Evolutionary conservation across 1,284 basidiomycete genomes (phyloP).

Genomic region (Heliocybe sulcata): DNA sequence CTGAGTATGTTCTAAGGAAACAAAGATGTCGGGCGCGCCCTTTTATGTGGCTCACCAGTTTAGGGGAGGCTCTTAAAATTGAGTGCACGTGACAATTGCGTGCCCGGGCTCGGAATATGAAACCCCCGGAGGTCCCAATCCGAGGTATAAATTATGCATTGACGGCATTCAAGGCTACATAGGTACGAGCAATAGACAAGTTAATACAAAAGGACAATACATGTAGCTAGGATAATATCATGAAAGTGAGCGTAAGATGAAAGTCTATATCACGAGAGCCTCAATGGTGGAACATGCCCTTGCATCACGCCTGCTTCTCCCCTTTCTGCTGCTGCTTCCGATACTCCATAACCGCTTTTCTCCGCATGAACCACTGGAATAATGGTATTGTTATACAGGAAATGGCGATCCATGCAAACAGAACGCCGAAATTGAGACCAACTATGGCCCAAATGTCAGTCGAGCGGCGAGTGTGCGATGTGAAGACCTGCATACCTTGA

Average conservation of each 20-base stretch:
- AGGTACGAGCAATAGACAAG: no score
- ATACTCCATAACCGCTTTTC: not conserved
- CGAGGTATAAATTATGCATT: no score
- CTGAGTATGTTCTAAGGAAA: conserved; percentile 77
- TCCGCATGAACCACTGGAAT: conserved; percentile 1
- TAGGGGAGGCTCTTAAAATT: not conserved
- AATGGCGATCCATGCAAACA: not conserved
- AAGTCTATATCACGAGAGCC: no score
- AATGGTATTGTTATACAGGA: not conserved
- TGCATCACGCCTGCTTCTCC: not conserved
- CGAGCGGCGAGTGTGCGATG: not conserved
- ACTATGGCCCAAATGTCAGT: not conserved
- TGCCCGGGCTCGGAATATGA: no score
- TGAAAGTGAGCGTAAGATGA: no score
- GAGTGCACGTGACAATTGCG: no score
- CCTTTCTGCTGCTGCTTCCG: not conserved
- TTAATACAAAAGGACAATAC: no score
- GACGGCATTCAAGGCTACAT: no score
- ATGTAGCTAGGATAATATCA: no score
- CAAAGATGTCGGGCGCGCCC: conserved; percentile 1
- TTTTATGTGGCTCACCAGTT: not conserved
- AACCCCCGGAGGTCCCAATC: no score
- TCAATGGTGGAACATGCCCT: no score
- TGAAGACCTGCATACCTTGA: conserved; percentile 28
- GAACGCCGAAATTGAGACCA: conserved; percentile 1